Conservation (phyloP, 345 rosid species). For the Salix arbutifolia region DNA sequence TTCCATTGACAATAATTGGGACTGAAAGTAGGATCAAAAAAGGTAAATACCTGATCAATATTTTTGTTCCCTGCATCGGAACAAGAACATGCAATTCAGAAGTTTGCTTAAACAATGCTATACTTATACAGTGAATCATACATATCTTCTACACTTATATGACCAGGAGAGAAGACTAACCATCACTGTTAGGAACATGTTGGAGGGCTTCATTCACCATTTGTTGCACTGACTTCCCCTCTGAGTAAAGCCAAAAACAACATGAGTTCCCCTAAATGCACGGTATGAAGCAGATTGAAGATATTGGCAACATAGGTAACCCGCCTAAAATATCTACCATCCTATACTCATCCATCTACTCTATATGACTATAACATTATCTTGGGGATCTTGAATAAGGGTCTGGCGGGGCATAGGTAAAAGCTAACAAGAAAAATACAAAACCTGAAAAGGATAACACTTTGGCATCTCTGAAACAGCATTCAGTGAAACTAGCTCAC, state of each 20-base stretch:
- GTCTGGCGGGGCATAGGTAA: not conserved
- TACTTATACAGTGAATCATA: conserved; percentile 10
- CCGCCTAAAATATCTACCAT: not conserved
- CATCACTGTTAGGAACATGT: conserved; percentile 72
- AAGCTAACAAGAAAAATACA: not conserved
- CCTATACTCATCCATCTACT: conserved; percentile 4
- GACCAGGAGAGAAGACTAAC: conserved; percentile 38
- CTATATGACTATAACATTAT: not conserved
- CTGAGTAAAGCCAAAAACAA: conserved; percentile 40
- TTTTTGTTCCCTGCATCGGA: conserved; percentile 78
- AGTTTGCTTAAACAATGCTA: conserved; percentile 10
- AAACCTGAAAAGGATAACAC: not conserved
- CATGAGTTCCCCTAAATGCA: conserved; percentile 11
- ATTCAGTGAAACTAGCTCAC: conserved; percentile 1
- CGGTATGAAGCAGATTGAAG: not conserved
- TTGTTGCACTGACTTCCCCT: conserved; percentile 93
- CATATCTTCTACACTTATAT: not conserved
- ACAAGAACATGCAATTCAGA: conserved; percentile 26
- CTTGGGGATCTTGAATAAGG: not conserved
- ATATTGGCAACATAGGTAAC: not conserved
- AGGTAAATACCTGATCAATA: conserved; percentile 65
- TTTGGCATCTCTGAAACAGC: not conserved
- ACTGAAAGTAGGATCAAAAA: conserved; percentile 1
- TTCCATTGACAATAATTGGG: not conserved
- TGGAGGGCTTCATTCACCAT: conserved; percentile 95